phyloP scores from a whole-genome alignment of 768 basidiomycete genomes.

The Zangia roseola region DNA sequence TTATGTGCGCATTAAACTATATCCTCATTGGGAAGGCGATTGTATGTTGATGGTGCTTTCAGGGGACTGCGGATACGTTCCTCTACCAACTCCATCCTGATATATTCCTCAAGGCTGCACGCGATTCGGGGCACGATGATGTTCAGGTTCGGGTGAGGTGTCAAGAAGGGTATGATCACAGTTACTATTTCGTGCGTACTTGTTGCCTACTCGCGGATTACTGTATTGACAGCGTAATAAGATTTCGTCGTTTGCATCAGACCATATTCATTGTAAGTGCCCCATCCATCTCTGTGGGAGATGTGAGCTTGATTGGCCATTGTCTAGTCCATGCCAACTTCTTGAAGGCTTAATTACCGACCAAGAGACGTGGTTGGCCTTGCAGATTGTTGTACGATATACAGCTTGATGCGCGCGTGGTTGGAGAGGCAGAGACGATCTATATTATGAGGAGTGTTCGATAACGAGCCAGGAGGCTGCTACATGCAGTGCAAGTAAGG shows the following conservation, averaged over 20 bases:
- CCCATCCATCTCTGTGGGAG: not conserved
- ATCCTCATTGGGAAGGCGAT: not conserved
- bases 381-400: slow-evolving; percentile 4
- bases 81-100: slow-evolving; percentile 89
- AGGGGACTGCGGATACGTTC: slow-evolving; percentile 84
- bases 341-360: slow-evolving; percentile 58
- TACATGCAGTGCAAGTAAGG: slow-evolving; percentile 6
- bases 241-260: slow-evolving; percentile 88
- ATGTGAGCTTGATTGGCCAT: slow-evolving; percentile 10
- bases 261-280: slow-evolving; percentile 83
- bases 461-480: not conserved
- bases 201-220: not conserved
- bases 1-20: slow-evolving; percentile 51
- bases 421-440: not conserved
- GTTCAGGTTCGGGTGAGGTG: slow-evolving; percentile 74
- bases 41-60: slow-evolving; percentile 6
- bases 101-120: slow-evolving; percentile 78
- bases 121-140: slow-evolving; percentile 69
- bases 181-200: slow-evolving; percentile 76
- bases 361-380: not conserved
- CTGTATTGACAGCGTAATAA: slow-evolving; percentile 27
- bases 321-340: slow-evolving; percentile 80
- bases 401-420: slow-evolving; percentile 1
- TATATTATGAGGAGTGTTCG: not conserved
- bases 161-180: slow-evolving; percentile 86